Evolutionary conservation across 768 basidiomycete genomes (phyloP), one percentile per base, ranked within the genome.

Genomic region (Dioszegia crocea): DNA sequence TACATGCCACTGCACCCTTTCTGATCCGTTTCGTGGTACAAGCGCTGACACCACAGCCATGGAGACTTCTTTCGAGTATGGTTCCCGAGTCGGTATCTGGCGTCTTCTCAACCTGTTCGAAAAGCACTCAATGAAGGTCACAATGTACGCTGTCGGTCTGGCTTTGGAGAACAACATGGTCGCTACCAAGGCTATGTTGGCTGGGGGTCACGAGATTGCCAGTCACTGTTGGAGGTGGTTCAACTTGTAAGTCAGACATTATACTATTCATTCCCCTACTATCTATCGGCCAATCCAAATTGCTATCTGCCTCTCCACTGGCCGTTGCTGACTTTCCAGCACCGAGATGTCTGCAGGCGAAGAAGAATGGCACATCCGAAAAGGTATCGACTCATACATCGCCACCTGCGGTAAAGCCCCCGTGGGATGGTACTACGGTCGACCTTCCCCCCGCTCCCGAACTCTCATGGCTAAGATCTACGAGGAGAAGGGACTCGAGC

Each of bases 361-460:
- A 30, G 59, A 60, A 40, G 53, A 60, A 31, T 49, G 43, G 33
- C 53, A 55, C 38, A 60, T 60, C 38, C 52, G 59, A 17, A 47
- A 60, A 49, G 59, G 52, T 30, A 49, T 60, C 44, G 53, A 60
- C 12, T 47, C 53, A 33, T 44, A 49, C 41, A 56, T 30, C n/a
- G 43, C 29, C 21, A 36, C 41, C 29, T n/a, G 14, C 43, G 59
- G 59, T 26, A 60, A 60, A 43, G 52, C 56, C 17, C 61, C 61
- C 29, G 56, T 58, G 4, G 61, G 61, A 48, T 62, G 61, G 56
- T 62, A 62, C 51, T 58, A 57, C 33, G 61, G 61, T 46, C 56
- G 56, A 52, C 56, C 61, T 6, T 57, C 49, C 11, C 50, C 56
- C 14, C 48, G 56, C 4, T 33, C 61, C 30, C 46, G 56, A 16